Percentiles rank a stretch among this genome's conserved stretches.
phyloP scores from a whole-genome alignment of 306 rosid species.

The Cucurbita maxima region DNA sequence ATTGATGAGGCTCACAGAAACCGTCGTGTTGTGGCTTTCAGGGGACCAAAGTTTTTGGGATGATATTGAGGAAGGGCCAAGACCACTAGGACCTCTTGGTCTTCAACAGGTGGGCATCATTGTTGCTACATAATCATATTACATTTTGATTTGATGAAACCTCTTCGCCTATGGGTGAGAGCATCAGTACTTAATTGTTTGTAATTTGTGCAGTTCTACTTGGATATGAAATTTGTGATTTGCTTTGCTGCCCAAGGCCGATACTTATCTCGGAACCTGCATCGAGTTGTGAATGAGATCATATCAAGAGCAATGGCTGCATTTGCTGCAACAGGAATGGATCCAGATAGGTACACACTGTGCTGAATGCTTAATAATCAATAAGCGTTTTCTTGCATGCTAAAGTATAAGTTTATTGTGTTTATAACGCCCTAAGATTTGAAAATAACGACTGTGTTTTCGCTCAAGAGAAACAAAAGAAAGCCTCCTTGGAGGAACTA shows the following conservation, averaged over 20 bases:
- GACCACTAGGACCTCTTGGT: conserved; percentile 85
- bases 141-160: neutral
- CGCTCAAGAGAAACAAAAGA: neutral
- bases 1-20: conserved; percentile 95
- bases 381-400: neutral
- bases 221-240: conserved; percentile 96
- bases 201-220: conserved; percentile 64
- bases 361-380: neutral
- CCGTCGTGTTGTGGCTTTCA: conserved; percentile 92
- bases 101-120: conserved; percentile 57
- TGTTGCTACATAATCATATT: neutral
- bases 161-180: neutral
- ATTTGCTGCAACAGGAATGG: conserved; percentile 83
- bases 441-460: neutral
- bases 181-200: neutral
- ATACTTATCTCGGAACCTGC: conserved; percentile 74
- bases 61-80: conserved; percentile 94
- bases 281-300: conserved; percentile 68
- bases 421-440: neutral
- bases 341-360: conserved; percentile 56
- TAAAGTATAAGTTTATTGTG: neutral
- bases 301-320: conserved; percentile 83
- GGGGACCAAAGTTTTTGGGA: conserved; percentile 99
- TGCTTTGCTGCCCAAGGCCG: conserved; percentile 91
- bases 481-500: neutral